Evolutionary conservation across 305 asterid genomes (phyloP), one percentile per base, ranked within the genome.

Genomic region (Rubia tinctorum): DNA sequence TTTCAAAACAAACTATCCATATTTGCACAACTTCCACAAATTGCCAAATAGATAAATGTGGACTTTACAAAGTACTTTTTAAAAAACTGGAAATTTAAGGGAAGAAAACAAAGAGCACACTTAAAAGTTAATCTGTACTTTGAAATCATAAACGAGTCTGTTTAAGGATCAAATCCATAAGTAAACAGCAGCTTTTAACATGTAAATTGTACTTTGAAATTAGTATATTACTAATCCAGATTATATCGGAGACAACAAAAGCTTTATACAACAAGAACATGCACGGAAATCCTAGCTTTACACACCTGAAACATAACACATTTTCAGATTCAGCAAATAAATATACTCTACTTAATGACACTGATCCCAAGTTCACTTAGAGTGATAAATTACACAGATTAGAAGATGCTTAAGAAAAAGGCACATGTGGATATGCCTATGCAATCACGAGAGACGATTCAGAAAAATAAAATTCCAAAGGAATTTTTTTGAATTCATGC

Each of bases 301-400:
- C 65, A 13, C n/a, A n/a, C 51, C 56, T 17, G 45, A 43, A 43
- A 10, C 34, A 42, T 37, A 43, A 68, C 4, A 13, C 65, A 23
- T 75, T 69, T 6, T 43, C 30, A 37, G 58, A 73, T 64, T 62
- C 55, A 72, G 71, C 76, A 51, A 22, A 81, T 74, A 76, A 67
- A 14, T 44, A 66, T n/a, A 55, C 1, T 3, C 1, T 64, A 68
- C 74, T 68, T 56, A 65, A 60, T 67, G n/a, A 49, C 55, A 81
- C 83, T 44, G 86, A 85, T 87, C 87, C 88, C 86, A 11, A 84
- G 72, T 75, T 85, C 83, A 88, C 86, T 89, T 88, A 3, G 22
- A 47, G n/a, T n/a, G n/a, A n/a, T 59, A 40, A 15, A 76, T 51
- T 75, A 79, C 42, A 71, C 69, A 58, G 78, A 22, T 63, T 80